phyloP scores from a whole-genome alignment of 441 rosid species.

The Hypseocharis bilobata region DNA sequence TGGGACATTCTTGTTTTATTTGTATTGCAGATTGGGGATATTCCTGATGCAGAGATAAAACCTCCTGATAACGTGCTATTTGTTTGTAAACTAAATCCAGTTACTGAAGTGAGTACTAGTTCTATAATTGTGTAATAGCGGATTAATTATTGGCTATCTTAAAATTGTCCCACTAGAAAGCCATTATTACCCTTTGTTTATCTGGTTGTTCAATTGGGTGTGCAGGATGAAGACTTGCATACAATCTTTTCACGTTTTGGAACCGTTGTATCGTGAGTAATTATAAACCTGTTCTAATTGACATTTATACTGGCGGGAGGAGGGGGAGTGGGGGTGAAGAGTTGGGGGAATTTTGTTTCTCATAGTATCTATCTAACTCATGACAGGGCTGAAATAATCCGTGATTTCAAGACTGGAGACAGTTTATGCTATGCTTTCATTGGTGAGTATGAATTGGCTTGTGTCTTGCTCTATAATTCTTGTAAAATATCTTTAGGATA shows the following conservation, averaged over 20 bases:
- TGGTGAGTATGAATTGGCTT: slow-evolving; percentile 48
- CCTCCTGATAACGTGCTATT: slow-evolving; percentile 94
- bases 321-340: background rate
- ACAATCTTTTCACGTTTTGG: slow-evolving; percentile 98
- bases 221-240: slow-evolving; percentile 93
- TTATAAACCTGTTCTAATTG: background rate
- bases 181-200: background rate
- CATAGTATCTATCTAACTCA: slow-evolving; percentile 18
- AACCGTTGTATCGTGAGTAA: slow-evolving; percentile 66
- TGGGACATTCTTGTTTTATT: slow-evolving; percentile 12
- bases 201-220: slow-evolving; percentile 16
- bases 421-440: slow-evolving; percentile 90
- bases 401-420: slow-evolving; percentile 94
- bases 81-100: slow-evolving; percentile 96
- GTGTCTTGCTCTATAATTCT: too few relatives aligned
- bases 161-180: background rate
- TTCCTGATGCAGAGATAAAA: slow-evolving; percentile 89
- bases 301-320: background rate
- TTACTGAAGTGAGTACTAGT: slow-evolving; percentile 66
- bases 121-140: slow-evolving; percentile 6
- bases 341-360: too few relatives aligned
- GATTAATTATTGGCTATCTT: background rate
- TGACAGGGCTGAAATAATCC: slow-evolving; percentile 83
- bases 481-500: too few relatives aligned
- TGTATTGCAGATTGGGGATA: slow-evolving; percentile 74